Conservation (phyloP, 129 eudicot genomes). For the Lactuca saligna region DNA sequence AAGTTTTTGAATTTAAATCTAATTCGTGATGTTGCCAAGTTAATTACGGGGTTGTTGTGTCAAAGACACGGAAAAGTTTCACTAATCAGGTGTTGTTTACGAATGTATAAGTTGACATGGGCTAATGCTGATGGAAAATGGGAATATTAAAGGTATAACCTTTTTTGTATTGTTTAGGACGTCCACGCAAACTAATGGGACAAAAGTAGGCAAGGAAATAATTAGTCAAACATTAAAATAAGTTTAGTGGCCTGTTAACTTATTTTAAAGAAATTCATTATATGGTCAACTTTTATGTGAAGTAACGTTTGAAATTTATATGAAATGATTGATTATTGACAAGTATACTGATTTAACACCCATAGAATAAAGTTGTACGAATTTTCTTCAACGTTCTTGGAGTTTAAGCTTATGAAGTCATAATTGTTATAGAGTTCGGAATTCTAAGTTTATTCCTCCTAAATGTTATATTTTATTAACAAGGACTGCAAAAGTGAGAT, state of each 20-base stretch:
- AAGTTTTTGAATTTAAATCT: neutral
- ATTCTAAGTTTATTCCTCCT: neutral
- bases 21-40: neutral
- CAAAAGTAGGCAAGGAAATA: conserved; percentile 33
- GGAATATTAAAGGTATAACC: neutral
- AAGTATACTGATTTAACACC: neutral
- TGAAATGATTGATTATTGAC: too few species aligned
- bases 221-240: conserved; percentile 33
- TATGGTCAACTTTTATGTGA: conserved; percentile 11
- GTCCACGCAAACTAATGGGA: conserved; percentile 35
- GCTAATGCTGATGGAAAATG: conserved; percentile 3
- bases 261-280: conserved; percentile 12
- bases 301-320: neutral
- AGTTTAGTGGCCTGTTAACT: conserved; percentile 12
- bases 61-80: neutral
- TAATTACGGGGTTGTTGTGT: neutral
- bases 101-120: conserved; percentile 1
- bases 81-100: neutral
- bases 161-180: conserved; percentile 9
- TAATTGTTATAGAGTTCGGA: neutral
- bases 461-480: conserved; percentile 8
- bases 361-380: neutral
- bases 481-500: conserved; percentile 49
- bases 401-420: neutral
- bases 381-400: neutral